A percentile compares a stretch with the other conserved stretches of the same genome.
Evolutionary conservation across 805 yeast species (phyloP).

Genomic region (Kuraishia ogatae): DNA sequence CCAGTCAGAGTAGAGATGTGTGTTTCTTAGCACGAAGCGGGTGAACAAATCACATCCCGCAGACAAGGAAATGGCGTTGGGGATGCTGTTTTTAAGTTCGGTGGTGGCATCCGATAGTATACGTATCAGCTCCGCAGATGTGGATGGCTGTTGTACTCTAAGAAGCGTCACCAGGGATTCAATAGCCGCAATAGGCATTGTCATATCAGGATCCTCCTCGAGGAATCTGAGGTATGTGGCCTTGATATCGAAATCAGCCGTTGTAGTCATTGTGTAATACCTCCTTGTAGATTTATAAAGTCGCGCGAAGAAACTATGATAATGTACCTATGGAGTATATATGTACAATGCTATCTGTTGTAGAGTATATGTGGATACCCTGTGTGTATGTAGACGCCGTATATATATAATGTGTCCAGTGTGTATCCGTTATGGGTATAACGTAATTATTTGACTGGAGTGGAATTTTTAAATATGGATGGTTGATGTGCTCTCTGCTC

Average conservation of each 20-base stretch:
- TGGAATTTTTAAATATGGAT: no score
- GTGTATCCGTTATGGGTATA: no score
- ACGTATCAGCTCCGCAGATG: slow-evolving; percentile 87
- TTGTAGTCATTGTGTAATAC: not conserved
- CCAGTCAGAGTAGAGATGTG: slow-evolving; percentile 87
- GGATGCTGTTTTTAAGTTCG: slow-evolving; percentile 66
- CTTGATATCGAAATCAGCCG: slow-evolving; percentile 59
- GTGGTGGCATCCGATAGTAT: slow-evolving; percentile 70
- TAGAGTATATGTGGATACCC: no score
- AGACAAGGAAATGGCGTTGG: slow-evolving; percentile 85
- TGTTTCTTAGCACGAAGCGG: slow-evolving; percentile 85
- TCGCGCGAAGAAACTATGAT: no score
- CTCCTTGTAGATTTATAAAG: no score
- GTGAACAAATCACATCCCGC: slow-evolving; percentile 98
- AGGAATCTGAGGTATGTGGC: slow-evolving; percentile 72
- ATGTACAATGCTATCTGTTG: no score
- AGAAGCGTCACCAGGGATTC: slow-evolving; percentile 85
- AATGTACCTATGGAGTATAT: no score
- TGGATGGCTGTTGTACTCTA: slow-evolving; percentile 76
- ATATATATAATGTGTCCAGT: no score
- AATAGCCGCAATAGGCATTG: slow-evolving; percentile 99
- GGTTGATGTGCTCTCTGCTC: no score
- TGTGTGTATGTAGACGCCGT: no score
- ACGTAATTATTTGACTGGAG: no score
- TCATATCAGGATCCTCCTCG: slow-evolving; percentile 89